These are phyloP conservation scores for Amauroascus verrucosus DNA, from an alignment of 2,329 filamentous ascomycete genomes.

Conservation along the genomic window DNA sequence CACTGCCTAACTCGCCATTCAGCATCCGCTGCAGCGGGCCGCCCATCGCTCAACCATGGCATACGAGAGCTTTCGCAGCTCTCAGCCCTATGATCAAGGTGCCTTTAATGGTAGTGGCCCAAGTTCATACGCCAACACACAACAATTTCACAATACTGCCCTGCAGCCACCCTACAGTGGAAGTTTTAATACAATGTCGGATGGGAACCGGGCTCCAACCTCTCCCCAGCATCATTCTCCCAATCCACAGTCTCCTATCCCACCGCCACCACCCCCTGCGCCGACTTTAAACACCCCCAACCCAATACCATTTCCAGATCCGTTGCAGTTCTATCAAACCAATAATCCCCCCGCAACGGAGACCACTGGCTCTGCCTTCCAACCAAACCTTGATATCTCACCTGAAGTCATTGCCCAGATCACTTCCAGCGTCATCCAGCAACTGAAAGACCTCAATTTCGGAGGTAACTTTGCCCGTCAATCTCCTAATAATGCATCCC, in stretches of 20 bases:
- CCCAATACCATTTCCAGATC: constrained; percentile 6
- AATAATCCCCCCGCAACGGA: not conserved
- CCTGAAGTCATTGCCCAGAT: constrained; percentile 33
- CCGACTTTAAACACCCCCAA: not conserved
- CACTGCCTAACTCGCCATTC: not conserved
- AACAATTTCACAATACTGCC: constrained; percentile 22
- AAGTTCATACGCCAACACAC: constrained; percentile 16
- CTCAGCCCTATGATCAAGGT: constrained; percentile 24
- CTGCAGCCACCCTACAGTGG: constrained; percentile 19
- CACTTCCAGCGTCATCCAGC: constrained; percentile 29
- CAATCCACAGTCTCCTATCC: not conserved
- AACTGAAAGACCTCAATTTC: constrained; percentile 42
- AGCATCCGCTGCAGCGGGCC: not conserved
- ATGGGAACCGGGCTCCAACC: constrained; percentile 2
- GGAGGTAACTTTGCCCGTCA: constrained; percentile 27
- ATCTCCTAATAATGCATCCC: constrained; percentile 26
- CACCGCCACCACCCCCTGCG: not conserved
- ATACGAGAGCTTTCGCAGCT: constrained; percentile 34
- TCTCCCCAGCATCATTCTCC: not conserved
- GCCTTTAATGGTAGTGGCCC: constrained; percentile 9
- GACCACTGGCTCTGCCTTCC: not conserved
- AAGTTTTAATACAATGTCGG: constrained; percentile 3
- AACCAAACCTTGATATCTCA: constrained; percentile 6
- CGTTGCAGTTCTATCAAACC: constrained; percentile 7
- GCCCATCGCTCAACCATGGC: constrained; percentile 25